A percentile compares a stretch with the other conserved stretches of the same genome.
Evolutionary conservation across 2,329 filamentous ascomycete species (phyloP).

Genomic region (Aspergillus fumigatiaffinis): DNA sequence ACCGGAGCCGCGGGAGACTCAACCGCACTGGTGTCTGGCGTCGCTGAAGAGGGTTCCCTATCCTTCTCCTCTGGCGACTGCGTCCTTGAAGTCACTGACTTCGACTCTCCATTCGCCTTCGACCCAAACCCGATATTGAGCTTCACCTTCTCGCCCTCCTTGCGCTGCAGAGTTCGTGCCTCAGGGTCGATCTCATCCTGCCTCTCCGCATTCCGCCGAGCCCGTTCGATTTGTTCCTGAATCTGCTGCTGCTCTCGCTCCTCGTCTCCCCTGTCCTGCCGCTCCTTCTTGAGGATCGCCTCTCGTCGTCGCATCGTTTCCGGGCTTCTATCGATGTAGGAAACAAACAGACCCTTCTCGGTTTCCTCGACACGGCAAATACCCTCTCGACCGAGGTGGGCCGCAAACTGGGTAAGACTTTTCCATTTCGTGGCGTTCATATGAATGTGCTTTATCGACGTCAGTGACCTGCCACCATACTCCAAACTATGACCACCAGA

Average conservation of each 20-base stretch:
- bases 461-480: background rate
- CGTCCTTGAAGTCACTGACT: constrained; percentile 17
- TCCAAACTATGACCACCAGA: background rate
- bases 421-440: constrained; percentile 93
- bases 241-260: constrained; percentile 81
- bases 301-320: constrained; percentile 79
- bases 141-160: constrained; percentile 72
- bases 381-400: constrained; percentile 78
- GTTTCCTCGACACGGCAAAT: constrained; percentile 88
- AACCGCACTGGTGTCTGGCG: constrained; percentile 13
- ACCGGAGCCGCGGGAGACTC: constrained; percentile 12
- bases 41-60: constrained; percentile 3
- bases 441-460: constrained; percentile 61
- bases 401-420: constrained; percentile 83
- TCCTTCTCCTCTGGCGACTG: constrained; percentile 23
- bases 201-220: constrained; percentile 57
- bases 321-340: constrained; percentile 88
- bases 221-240: constrained; percentile 75
- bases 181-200: constrained; percentile 42
- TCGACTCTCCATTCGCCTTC: constrained; percentile 24
- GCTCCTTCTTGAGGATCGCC: constrained; percentile 75
- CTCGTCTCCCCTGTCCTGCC: constrained; percentile 85
- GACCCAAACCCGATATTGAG: constrained; percentile 57
- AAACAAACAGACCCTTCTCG: constrained; percentile 75
- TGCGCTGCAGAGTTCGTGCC: constrained; percentile 46